phyloP scores from a whole-genome alignment of 2,329 filamentous ascomycete species.

The Cladophialophora psammophila region DNA sequence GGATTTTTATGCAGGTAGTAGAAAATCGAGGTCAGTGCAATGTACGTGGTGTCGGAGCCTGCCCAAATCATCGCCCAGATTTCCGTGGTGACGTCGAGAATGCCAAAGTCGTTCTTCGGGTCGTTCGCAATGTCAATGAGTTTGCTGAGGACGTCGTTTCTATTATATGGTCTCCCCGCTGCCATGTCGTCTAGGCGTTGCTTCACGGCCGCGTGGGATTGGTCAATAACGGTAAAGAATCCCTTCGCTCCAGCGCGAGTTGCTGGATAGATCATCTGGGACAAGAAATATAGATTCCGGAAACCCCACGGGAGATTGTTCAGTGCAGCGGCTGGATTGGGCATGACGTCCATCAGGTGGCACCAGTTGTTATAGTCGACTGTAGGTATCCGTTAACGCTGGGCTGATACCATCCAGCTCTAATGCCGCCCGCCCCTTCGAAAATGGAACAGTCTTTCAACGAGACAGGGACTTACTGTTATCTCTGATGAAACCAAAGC shows the following conservation, averaged over 20 bases:
- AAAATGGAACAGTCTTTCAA: not conserved
- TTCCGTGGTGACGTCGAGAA: slow-evolving; percentile 30
- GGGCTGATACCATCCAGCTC: not conserved
- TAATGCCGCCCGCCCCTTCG: not conserved
- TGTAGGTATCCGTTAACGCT: not conserved
- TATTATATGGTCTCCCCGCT: slow-evolving; percentile 24
- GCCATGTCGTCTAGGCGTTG: slow-evolving; percentile 32
- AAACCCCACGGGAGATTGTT: slow-evolving; percentile 31
- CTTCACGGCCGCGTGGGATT: slow-evolving; percentile 29
- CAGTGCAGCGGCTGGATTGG: slow-evolving; percentile 25
- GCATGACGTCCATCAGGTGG: slow-evolving; percentile 36
- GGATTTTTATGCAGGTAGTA: slow-evolving; percentile 45
- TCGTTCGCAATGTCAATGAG: slow-evolving; percentile 28
- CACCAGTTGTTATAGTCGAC: slow-evolving; percentile 38
- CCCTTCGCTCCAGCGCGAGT: slow-evolving; percentile 31
- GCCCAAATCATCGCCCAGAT: slow-evolving; percentile 36
- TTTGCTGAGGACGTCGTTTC: slow-evolving; percentile 31
- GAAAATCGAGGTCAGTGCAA: slow-evolving; percentile 45
- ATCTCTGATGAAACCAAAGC: slow-evolving; percentile 36
- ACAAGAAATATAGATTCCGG: slow-evolving; percentile 29
- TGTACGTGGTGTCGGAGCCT: slow-evolving; percentile 44
- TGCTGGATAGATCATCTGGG: slow-evolving; percentile 28
- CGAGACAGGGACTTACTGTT: slow-evolving; percentile 13
- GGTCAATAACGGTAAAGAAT: slow-evolving; percentile 29
- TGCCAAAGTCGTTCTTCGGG: slow-evolving; percentile 24